phyloP scores from a whole-genome alignment of 805 yeast species.

The Candida hungchunana region DNA sequence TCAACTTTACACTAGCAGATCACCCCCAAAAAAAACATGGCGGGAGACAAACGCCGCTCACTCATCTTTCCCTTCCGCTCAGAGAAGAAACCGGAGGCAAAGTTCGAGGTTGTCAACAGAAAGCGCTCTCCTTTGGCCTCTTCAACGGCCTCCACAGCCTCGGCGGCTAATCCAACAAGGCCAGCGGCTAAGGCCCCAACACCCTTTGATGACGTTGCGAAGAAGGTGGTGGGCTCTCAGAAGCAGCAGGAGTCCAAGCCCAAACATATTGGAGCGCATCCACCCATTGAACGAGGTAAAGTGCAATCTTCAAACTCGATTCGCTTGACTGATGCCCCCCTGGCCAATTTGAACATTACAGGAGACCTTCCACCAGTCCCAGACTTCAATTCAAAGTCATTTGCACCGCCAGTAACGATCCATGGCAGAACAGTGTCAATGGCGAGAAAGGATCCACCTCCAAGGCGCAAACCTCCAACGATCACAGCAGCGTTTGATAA shows the following conservation, averaged over 20 bases:
- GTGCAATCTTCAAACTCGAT: slow-evolving; percentile 1
- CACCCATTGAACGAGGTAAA: background rate
- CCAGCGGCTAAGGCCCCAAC: slow-evolving; percentile 3
- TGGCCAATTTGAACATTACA: slow-evolving; percentile 13
- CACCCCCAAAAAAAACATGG: no score
- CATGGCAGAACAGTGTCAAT: slow-evolving; percentile 25
- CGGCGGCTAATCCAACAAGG: slow-evolving; percentile 1
- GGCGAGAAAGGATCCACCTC: slow-evolving; percentile 17
- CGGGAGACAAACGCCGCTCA: slow-evolving; percentile 24
- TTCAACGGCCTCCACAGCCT: slow-evolving; percentile 1
- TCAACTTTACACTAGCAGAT: no score
- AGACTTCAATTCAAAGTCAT: slow-evolving; percentile 21
- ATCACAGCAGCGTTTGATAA: no score
- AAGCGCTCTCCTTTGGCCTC: slow-evolving; percentile 21
- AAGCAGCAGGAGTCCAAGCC: background rate
- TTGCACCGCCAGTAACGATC: slow-evolving; percentile 27
- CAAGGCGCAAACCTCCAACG: slow-evolving; percentile 23
- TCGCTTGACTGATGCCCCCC: slow-evolving; percentile 10
- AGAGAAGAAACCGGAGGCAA: slow-evolving; percentile 18
- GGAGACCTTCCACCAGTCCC: slow-evolving; percentile 26
- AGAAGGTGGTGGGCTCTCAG: background rate
- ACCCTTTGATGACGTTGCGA: slow-evolving; percentile 6
- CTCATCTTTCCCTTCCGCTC: slow-evolving; percentile 22
- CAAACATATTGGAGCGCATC: background rate
- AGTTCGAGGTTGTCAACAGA: slow-evolving; percentile 26